Percentiles rank a stretch among this genome's conserved stretches.
These are phyloP conservation scores for Penicillium canescens DNA, from an alignment of 495 filamentous ascomycete genomes.

Conservation along the genomic window DNA sequence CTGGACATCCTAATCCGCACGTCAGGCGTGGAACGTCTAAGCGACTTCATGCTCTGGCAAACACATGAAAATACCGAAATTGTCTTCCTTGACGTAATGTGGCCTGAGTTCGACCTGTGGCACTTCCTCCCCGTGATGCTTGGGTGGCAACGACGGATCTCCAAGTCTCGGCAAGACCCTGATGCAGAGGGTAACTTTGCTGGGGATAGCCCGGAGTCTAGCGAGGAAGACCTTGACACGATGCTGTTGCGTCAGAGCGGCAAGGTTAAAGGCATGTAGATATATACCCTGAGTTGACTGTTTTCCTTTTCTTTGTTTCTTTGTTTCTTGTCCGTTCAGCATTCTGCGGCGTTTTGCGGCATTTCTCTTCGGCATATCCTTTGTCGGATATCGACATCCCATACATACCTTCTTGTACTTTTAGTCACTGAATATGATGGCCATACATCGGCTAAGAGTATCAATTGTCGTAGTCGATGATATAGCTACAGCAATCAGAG, in stretches of 20 bases:
- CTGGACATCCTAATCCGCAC: conserved; percentile 88
- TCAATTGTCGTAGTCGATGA: too few species aligned
- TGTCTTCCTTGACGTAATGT: conserved; percentile 86
- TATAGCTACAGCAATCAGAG: too few species aligned
- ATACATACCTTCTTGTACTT: background rate
- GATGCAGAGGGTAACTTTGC: conserved; percentile 46
- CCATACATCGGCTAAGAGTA: too few species aligned
- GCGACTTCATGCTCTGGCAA: conserved; percentile 99
- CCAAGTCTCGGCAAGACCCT: conserved; percentile 43
- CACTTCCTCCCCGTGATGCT: conserved; percentile 87
- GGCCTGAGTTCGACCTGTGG: conserved; percentile 97
- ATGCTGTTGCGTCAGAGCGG: conserved; percentile 17
- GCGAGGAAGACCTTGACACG: conserved; percentile 26
- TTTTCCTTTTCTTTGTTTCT: conserved; percentile 9
- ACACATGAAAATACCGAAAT: conserved; percentile 89
- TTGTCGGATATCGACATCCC: conserved; percentile 1
- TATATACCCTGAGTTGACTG: conserved; percentile 10
- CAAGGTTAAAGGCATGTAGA: conserved; percentile 36
- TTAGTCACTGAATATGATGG: too few species aligned
- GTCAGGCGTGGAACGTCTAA: conserved; percentile 85
- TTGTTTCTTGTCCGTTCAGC: conserved; percentile 6
- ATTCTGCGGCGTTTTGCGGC: conserved; percentile 20
- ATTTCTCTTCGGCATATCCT: conserved; percentile 14
- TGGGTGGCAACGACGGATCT: conserved; percentile 81
- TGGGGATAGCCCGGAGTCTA: conserved; percentile 31